Conservation (phyloP, 208 protist species). For the Novymonas esmeraldas region DNA sequence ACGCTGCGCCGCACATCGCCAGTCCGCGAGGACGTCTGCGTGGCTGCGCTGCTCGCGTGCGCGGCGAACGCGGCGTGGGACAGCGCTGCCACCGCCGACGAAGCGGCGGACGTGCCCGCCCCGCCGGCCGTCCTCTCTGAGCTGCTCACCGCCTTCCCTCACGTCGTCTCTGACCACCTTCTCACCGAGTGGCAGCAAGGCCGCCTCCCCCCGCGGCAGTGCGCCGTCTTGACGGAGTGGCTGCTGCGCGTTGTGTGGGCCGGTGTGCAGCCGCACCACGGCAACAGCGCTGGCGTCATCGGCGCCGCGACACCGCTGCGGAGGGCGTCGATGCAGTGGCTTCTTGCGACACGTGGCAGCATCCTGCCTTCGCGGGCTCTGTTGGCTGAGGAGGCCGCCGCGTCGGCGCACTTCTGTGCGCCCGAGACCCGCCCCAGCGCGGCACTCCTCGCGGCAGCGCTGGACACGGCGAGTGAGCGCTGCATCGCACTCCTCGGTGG, state of each 20-base stretch:
- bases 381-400: no score
- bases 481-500: neutral
- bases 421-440: no score
- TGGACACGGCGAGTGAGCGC: neutral
- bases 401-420: no score
- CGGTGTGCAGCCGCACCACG: neutral
- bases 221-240: constrained; percentile 5
- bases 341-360: constrained; percentile 11
- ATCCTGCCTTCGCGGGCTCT: constrained; percentile 1
- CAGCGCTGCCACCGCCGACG: neutral
- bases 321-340: constrained; percentile 11
- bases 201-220: constrained; percentile 2
- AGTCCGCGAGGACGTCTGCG: constrained; percentile 22
- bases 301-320: constrained; percentile 2
- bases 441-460: neutral
- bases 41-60: constrained; percentile 29
- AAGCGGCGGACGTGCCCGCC: neutral
- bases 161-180: constrained; percentile 16
- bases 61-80: neutral
- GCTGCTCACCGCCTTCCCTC: constrained; percentile 23
- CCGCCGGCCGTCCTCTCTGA: constrained; percentile 12
- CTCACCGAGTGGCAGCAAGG: constrained; percentile 21
- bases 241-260: constrained; percentile 16
- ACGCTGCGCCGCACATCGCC: constrained; percentile 20
- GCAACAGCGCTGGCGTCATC: neutral